A percentile compares a stretch with the other conserved stretches of the same genome.
Evolutionary conservation across 2,329 filamentous ascomycete species (phyloP).

Genomic region (Corinectria fuckeliana): DNA sequence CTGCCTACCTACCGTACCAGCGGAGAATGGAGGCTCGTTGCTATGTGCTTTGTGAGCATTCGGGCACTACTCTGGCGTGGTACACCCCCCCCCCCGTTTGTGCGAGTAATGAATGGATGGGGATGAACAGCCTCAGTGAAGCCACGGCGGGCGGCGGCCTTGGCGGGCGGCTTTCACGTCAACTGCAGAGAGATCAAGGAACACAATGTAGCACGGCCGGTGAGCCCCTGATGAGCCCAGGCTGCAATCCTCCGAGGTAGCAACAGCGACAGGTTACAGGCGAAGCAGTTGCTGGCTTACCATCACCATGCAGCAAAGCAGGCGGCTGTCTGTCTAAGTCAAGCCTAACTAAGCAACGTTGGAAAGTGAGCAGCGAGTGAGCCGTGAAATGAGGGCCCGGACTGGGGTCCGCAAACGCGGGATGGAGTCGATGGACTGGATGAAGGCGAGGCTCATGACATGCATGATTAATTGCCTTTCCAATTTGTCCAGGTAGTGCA

Average conservation of each 20-base stretch:
- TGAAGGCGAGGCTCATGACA: constrained; percentile 33
- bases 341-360: constrained; percentile 1
- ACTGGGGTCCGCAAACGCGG: constrained; percentile 1
- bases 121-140: neutral
- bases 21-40: constrained; percentile 15
- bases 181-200: neutral
- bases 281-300: constrained; percentile 8
- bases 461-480: constrained; percentile 37
- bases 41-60: constrained; percentile 10
- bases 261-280: constrained; percentile 9
- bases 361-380: constrained; percentile 1
- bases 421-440: constrained; percentile 9
- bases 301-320: constrained; percentile 7
- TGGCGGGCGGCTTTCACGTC: constrained; percentile 8
- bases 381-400: neutral
- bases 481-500: constrained; percentile 20
- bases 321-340: neutral
- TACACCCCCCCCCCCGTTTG: constrained; percentile 6
- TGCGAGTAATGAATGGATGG: constrained; percentile 15
- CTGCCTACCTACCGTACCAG: constrained; percentile 5
- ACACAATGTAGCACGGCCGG: constrained; percentile 26
- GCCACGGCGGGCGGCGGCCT: neutral
- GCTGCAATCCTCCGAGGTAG: constrained; percentile 17
- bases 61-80: neutral
- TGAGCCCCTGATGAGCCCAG: constrained; percentile 33